These are phyloP conservation scores for Lactarius sanguifluus DNA, from an alignment of 768 basidiomycete genomes.

Conservation along the genomic window DNA sequence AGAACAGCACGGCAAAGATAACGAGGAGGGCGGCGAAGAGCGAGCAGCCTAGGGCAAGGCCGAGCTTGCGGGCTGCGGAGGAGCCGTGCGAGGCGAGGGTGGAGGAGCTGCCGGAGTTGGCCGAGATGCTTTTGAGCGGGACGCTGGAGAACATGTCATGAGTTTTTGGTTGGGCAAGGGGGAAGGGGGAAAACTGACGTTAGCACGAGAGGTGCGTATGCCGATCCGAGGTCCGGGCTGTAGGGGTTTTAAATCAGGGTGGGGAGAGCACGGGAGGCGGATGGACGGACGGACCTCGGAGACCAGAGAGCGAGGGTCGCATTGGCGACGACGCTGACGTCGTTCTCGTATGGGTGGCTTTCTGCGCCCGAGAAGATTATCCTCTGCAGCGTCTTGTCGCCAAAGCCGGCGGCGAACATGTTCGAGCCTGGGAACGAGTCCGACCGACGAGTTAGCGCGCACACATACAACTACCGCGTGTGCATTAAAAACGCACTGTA, in stretches of 20 bases:
- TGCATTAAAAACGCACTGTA: slow-evolving; percentile 1
- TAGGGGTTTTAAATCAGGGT: too few relatives aligned
- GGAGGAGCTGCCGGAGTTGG: neutral
- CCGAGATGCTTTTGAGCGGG: neutral
- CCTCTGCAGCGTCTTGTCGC: neutral
- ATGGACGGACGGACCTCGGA: neutral
- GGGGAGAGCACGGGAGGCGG: too few relatives aligned
- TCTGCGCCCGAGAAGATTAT: slow-evolving; percentile 11
- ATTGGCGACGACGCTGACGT: neutral
- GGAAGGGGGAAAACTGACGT: slow-evolving; percentile 8
- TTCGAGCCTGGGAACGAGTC: slow-evolving; percentile 20
- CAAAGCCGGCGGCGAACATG: slow-evolving; percentile 22
- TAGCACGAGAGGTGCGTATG: slow-evolving; percentile 18
- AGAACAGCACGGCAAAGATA: neutral
- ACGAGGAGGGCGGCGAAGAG: neutral
- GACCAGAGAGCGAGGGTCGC: neutral
- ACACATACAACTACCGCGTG: neutral
- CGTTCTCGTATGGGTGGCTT: neutral
- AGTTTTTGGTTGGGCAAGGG: neutral
- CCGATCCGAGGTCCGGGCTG: slow-evolving; percentile 26
- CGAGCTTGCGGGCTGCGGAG: slow-evolving; percentile 2
- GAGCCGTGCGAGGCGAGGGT: neutral
- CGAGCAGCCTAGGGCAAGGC: slow-evolving; percentile 17
- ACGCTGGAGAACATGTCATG: neutral
- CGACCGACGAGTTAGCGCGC: neutral